These are phyloP conservation scores for Kazachstania sp. DNA, from an alignment of 1,139 yeast genomes.

Conservation along the genomic window DNA sequence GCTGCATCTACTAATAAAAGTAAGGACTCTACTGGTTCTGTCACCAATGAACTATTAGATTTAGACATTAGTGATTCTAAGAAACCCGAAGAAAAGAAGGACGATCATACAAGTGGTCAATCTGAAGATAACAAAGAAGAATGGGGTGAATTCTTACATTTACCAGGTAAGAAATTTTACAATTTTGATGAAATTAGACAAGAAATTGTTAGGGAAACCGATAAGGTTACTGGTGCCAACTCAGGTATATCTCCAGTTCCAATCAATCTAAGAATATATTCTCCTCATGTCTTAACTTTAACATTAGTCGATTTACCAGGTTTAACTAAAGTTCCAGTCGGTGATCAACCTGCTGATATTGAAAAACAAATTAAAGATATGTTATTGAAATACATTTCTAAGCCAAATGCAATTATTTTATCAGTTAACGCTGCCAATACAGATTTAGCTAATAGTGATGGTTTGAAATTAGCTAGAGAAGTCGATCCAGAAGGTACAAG, in stretches of 20 bases:
- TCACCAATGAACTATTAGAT: conserved; percentile 34
- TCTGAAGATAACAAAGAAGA: conserved; percentile 78
- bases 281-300: conserved; percentile 91
- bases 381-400: conserved; percentile 87
- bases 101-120: conserved; percentile 16
- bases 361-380: conserved; percentile 91
- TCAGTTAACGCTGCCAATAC: conserved; percentile 97
- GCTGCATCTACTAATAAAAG: conserved; percentile 13
- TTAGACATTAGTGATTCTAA: conserved; percentile 22
- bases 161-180: conserved; percentile 80
- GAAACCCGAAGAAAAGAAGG: conserved; percentile 11
- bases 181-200: conserved; percentile 86
- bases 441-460: conserved; percentile 96
- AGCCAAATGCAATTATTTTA: conserved; percentile 90
- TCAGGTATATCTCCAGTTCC: conserved; percentile 90
- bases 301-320: conserved; percentile 98
- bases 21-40: conserved; percentile 3
- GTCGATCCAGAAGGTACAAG: conserved; percentile 97
- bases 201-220: conserved; percentile 91
- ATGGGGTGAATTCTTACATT: conserved; percentile 96
- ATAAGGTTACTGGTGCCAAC: conserved; percentile 85
- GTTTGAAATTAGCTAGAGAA: conserved; percentile 90
- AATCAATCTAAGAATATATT: conserved; percentile 85
- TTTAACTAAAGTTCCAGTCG: conserved; percentile 97
- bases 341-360: conserved; percentile 97